Conservation (phyloP, 441 rosid species). For the Jatropha multifida region DNA sequence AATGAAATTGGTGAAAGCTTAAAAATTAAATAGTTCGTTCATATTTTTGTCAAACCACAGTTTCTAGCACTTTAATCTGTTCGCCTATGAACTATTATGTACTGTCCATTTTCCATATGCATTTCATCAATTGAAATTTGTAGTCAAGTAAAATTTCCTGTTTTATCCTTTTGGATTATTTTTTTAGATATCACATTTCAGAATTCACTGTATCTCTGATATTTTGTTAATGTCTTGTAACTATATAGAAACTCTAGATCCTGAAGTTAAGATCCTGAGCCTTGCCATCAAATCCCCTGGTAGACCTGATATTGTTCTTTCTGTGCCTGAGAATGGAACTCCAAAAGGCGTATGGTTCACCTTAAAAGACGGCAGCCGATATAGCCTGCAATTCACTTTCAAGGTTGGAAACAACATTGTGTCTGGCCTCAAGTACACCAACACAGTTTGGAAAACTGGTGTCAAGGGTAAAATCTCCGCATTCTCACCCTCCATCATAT, state of each 20-base stretch:
- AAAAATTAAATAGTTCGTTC: background rate
- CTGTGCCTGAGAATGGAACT: conserved; percentile 54
- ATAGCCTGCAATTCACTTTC: conserved; percentile 64
- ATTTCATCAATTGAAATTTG: conserved; percentile 1
- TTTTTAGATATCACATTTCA: background rate
- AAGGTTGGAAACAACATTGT: conserved; percentile 79
- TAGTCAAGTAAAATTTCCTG: background rate
- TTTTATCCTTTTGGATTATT: background rate
- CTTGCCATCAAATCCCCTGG: conserved; percentile 59
- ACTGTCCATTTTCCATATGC: background rate
- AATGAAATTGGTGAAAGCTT: background rate
- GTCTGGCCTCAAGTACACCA: conserved; percentile 79
- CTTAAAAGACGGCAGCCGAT: conserved; percentile 84
- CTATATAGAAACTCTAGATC: conserved; percentile 62
- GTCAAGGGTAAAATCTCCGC: conserved; percentile 46
- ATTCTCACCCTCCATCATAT: conserved; percentile 1
- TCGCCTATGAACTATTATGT: no score
- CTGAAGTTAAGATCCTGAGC: conserved; percentile 61
- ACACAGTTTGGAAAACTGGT: conserved; percentile 81
- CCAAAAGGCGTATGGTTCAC: conserved; percentile 81
- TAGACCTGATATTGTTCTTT: conserved; percentile 60
- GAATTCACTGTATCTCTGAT: conserved; percentile 17
- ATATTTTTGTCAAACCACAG: background rate
- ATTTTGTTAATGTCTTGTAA: conserved; percentile 8
- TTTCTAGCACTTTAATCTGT: no score